These are phyloP conservation scores for Neofusicoccum sp. DNA, from an alignment of 2,329 filamentous ascomycete species.

Conservation along the genomic window DNA sequence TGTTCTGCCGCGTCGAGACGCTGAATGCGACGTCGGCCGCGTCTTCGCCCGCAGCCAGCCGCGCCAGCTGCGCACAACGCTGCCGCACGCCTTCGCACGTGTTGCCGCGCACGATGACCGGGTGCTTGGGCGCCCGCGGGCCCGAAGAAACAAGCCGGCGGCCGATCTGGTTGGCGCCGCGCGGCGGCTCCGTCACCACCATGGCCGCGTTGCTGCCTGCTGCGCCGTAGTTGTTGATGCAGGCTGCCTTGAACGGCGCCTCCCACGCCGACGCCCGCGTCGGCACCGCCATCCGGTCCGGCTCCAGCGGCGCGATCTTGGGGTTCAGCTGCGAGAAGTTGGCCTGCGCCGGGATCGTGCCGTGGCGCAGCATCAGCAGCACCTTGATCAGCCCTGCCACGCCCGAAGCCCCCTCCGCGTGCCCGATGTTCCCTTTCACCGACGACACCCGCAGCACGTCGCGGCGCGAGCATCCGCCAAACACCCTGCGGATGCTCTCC, in stretches of 20 bases:
- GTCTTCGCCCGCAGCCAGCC: not conserved
- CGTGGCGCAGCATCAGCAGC: conserved; percentile 28
- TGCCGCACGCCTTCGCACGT: no score
- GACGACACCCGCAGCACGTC: conserved; percentile 22
- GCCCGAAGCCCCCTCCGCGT: conserved; percentile 34
- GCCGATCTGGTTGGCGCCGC: not conserved
- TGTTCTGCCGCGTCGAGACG: not conserved
- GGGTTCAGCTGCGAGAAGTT: conserved; percentile 26
- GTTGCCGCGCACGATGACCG: not conserved
- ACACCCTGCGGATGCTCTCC: conserved; percentile 14
- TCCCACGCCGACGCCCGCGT: conserved; percentile 23
- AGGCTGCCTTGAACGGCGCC: conserved; percentile 15
- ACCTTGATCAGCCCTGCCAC: conserved; percentile 33
- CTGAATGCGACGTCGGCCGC: not conserved
- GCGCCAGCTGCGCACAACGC: no score
- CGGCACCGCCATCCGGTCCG: conserved; percentile 25
- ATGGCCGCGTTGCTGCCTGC: conserved; percentile 28
- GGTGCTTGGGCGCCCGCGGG: not conserved
- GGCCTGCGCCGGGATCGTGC: conserved; percentile 27
- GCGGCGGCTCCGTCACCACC: conserved; percentile 6
- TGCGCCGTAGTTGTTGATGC: conserved; percentile 32
- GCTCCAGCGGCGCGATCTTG: conserved; percentile 11
- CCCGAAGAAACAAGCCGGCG: no score
- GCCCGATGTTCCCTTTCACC: conserved; percentile 33
- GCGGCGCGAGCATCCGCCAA: not conserved